phyloP scores from a whole-genome alignment of 2,329 filamentous ascomycete genomes.

The Celoporthe dispersa region DNA sequence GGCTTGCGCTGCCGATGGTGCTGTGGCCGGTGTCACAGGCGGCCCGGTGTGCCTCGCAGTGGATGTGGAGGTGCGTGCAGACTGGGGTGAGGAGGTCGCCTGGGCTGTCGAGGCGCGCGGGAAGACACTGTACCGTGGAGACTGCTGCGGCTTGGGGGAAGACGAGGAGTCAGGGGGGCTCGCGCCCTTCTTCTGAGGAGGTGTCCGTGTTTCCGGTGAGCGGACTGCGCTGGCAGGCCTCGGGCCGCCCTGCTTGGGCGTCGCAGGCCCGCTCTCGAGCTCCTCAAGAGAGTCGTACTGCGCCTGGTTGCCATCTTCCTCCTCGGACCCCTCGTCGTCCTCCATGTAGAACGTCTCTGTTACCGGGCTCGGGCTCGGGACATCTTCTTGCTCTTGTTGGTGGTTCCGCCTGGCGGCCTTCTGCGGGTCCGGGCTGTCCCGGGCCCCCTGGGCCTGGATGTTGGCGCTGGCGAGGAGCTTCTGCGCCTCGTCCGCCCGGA shows the following conservation, averaged over 20 bases:
- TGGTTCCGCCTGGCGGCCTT: constrained; percentile 4
- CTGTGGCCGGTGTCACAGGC: not conserved
- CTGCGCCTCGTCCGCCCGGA: constrained; percentile 25
- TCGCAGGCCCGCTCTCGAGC: constrained; percentile 21
- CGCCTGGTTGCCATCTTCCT: constrained; percentile 14
- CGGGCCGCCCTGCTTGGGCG: constrained; percentile 16
- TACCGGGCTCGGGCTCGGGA: constrained; percentile 23
- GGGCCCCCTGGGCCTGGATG: not conserved
- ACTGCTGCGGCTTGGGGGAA: constrained; percentile 16
- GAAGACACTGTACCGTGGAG: constrained; percentile 19
- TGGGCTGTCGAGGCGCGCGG: not conserved
- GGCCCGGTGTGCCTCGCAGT: not conserved
- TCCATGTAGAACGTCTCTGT: constrained; percentile 29
- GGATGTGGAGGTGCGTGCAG: constrained; percentile 3
- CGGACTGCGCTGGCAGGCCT: constrained; percentile 22
- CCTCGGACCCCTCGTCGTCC: constrained; percentile 27
- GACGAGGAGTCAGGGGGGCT: not conserved
- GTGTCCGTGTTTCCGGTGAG: constrained; percentile 13
- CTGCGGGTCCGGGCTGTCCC: not conserved
- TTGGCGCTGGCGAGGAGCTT: constrained; percentile 21
- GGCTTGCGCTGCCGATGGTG: not conserved
- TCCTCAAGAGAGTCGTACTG: constrained; percentile 28
- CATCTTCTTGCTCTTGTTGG: not conserved
- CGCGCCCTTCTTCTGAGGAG: not conserved
- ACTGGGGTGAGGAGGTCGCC: not conserved